A percentile compares a stretch with the other conserved stretches of the same genome.
These are phyloP conservation scores for Aspergillus ochraceus DNA, from an alignment of 2,329 filamentous ascomycete genomes.

Conservation along the genomic window DNA sequence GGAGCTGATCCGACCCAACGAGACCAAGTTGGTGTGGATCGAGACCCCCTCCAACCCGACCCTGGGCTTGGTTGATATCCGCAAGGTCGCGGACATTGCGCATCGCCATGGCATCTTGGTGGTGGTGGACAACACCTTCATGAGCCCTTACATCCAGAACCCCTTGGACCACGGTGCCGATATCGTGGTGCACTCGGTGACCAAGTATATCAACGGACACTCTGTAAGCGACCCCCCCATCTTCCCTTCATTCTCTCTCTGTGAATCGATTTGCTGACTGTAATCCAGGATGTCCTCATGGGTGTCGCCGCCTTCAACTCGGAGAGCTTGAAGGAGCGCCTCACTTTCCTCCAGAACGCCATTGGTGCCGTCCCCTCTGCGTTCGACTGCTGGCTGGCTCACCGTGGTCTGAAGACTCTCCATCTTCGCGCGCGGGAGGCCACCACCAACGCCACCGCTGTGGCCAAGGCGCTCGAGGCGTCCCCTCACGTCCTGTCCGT, in stretches of 20 bases:
- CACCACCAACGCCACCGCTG: slow-evolving; percentile 72
- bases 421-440: slow-evolving; percentile 89
- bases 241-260: not conserved
- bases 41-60: slow-evolving; percentile 95
- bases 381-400: slow-evolving; percentile 97
- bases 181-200: slow-evolving; percentile 94
- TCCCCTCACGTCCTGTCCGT: slow-evolving; percentile 83
- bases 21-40: slow-evolving; percentile 97
- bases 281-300: slow-evolving; percentile 81
- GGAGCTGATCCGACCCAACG: slow-evolving; percentile 73
- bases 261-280: slow-evolving; percentile 8
- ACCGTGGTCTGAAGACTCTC: slow-evolving; percentile 93
- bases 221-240: slow-evolving; percentile 42
- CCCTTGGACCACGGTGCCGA: slow-evolving; percentile 93
- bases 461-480: slow-evolving; percentile 74
- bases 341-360: slow-evolving; percentile 93
- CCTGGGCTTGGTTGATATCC: slow-evolving; percentile 87
- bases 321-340: slow-evolving; percentile 70
- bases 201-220: slow-evolving; percentile 99
- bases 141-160: slow-evolving; percentile 95
- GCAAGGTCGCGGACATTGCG: slow-evolving; percentile 76
- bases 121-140: slow-evolving; percentile 99
- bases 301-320: slow-evolving; percentile 95
- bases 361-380: slow-evolving; percentile 92
- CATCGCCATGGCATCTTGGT: slow-evolving; percentile 88